Percentiles rank a stretch among this genome's conserved stretches.
Evolutionary conservation across 176 grass and related monocot genomes (phyloP).

Genomic region (Phoenix dactylifera): DNA sequence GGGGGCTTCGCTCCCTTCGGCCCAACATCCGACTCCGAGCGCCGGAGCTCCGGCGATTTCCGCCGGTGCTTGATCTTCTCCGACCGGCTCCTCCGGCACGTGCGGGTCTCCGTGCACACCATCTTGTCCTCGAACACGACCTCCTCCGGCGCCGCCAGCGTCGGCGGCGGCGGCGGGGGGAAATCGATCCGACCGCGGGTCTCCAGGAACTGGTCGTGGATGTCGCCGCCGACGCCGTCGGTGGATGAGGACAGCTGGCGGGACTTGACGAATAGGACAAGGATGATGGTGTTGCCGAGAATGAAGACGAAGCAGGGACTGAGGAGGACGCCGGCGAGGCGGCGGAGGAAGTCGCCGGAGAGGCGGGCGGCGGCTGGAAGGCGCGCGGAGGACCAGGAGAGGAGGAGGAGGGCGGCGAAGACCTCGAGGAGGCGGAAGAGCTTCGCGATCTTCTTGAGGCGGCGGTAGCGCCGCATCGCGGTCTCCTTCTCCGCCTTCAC

Average conservation of each 20-base stretch:
- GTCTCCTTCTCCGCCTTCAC: slow-evolving; percentile 10
- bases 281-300: slow-evolving; percentile 80
- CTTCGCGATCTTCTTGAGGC: slow-evolving; percentile 7
- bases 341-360: slow-evolving; percentile 23
- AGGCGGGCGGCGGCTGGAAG: slow-evolving; percentile 27
- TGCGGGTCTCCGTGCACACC: neutral
- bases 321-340: slow-evolving; percentile 35
- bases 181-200: neutral
- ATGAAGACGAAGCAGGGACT: slow-evolving; percentile 57
- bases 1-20: slow-evolving; percentile 12
- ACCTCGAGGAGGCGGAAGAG: slow-evolving; percentile 64
- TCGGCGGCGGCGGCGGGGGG: neutral
- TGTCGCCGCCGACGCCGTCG: neutral
- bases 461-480: slow-evolving; percentile 4
- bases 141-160: neutral
- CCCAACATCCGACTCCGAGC: slow-evolving; percentile 47
- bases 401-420: slow-evolving; percentile 28
- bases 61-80: slow-evolving; percentile 1
- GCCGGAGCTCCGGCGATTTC: slow-evolving; percentile 41
- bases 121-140: slow-evolving; percentile 40
- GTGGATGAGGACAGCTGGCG: slow-evolving; percentile 26
- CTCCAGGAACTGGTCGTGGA: slow-evolving; percentile 4
- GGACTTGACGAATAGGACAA: slow-evolving; percentile 62
- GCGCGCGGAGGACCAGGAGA: slow-evolving; percentile 52
- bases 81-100: slow-evolving; percentile 2